Conservation (phyloP, 2,329 filamentous ascomycete genomes). For the Colletotrichum echinochloae region DNA sequence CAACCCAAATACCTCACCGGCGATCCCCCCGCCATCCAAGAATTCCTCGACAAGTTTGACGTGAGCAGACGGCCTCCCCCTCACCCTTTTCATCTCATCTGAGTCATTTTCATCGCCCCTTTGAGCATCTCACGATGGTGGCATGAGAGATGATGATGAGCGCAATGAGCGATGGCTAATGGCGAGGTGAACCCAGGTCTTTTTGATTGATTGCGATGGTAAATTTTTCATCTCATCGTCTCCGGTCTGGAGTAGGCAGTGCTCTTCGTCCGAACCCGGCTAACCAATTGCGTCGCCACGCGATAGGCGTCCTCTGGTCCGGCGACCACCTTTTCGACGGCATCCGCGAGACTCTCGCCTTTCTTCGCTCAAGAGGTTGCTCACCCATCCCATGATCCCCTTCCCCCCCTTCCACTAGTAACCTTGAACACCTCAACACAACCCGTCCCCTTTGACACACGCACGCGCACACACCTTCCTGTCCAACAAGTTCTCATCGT, state of each 20-base stretch:
- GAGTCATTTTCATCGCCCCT: conserved; percentile 28
- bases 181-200: conserved; percentile 59
- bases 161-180: conserved; percentile 40
- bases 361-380: conserved; percentile 83
- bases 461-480: neutral
- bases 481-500: conserved; percentile 14
- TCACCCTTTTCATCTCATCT: conserved; percentile 6
- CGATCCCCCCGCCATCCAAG: conserved; percentile 79
- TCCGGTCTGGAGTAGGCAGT: conserved; percentile 9
- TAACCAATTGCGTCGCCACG: conserved; percentile 10
- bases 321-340: conserved; percentile 90
- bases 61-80: conserved; percentile 66
- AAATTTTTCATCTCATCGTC: conserved; percentile 47
- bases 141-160: conserved; percentile 10
- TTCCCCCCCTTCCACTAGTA: neutral
- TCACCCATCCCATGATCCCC: conserved; percentile 35
- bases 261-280: conserved; percentile 2
- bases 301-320: conserved; percentile 91
- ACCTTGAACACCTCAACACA: neutral
- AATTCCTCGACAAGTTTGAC: conserved; percentile 92
- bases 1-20: conserved; percentile 80
- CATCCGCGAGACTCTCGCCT: conserved; percentile 84
- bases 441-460: neutral
- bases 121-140: conserved; percentile 5
- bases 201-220: conserved; percentile 98